Evolutionary conservation across 2,329 filamentous ascomycete species (phyloP).

Genomic region (Colletotrichum acutatum): DNA sequence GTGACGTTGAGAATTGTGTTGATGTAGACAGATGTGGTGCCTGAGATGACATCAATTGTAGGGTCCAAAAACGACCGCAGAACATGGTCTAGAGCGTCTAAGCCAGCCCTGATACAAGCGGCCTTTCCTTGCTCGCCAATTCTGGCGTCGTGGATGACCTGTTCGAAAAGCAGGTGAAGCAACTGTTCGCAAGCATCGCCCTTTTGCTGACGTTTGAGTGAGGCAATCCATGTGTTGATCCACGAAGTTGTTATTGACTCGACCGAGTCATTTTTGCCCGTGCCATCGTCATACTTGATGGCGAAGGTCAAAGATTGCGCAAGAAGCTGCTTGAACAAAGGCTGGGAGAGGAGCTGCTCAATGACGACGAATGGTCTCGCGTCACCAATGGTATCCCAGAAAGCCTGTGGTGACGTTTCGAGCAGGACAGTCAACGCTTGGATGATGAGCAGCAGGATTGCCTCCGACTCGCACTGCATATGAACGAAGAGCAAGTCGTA

Average conservation of each 20-base stretch:
- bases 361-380: constrained; percentile 83
- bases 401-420: constrained; percentile 79
- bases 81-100: constrained; percentile 68
- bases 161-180: constrained; percentile 77
- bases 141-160: constrained; percentile 63
- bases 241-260: constrained; percentile 78
- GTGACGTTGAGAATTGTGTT: constrained; percentile 75
- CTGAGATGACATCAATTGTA: constrained; percentile 49
- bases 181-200: constrained; percentile 85
- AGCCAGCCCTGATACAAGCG: constrained; percentile 72
- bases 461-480: constrained; percentile 61
- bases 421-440: constrained; percentile 77
- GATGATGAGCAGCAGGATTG: constrained; percentile 75
- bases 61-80: constrained; percentile 66
- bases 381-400: constrained; percentile 89
- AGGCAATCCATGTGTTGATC: constrained; percentile 81
- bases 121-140: constrained; percentile 68
- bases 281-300: constrained; percentile 60
- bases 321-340: constrained; percentile 71
- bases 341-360: constrained; percentile 84
- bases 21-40: constrained; percentile 69
- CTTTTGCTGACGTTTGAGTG: constrained; percentile 79
- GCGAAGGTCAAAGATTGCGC: constrained; percentile 65
- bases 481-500: constrained; percentile 71
- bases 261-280: constrained; percentile 49